Conservation (phyloP, 108 stramenopile species). For the Pseudonitzschia delicatissima region DNA sequence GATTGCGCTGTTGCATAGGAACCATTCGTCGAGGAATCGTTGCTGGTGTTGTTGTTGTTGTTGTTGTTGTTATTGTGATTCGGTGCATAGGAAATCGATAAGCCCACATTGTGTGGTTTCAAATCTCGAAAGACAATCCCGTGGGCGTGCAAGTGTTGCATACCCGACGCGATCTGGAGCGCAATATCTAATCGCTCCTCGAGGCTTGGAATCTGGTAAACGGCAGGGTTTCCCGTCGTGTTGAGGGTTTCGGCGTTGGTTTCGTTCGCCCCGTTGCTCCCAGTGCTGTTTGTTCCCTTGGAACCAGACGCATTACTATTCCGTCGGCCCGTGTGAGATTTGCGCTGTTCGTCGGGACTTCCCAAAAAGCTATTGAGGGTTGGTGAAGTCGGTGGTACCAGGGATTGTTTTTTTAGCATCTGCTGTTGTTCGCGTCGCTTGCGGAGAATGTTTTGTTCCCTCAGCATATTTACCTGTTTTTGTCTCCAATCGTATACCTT, state of each 20-base stretch:
- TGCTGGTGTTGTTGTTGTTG: not conserved
- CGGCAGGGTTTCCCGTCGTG: not conserved
- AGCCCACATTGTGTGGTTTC: conserved; percentile 72
- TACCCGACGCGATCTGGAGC: conserved; percentile 33
- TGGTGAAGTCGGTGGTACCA: no score
- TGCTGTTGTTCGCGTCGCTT: not conserved
- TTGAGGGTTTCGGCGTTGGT: not conserved
- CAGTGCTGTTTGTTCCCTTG: no score
- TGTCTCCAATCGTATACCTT: conserved; percentile 31
- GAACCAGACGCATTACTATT: not conserved
- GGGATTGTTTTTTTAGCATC: not conserved
- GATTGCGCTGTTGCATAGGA: no score
- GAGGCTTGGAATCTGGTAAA: conserved; percentile 1
- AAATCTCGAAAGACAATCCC: conserved; percentile 78
- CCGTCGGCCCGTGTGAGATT: not conserved
- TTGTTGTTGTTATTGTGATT: not conserved
- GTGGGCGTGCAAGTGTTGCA: conserved; percentile 31
- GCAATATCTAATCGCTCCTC: conserved; percentile 31
- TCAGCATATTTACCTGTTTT: not conserved
- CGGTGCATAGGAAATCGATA: not conserved
- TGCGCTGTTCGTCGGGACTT: conserved; percentile 6
- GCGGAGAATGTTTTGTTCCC: not conserved
- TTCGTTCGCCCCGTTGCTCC: not conserved
- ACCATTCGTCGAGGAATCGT: conserved; percentile 41
- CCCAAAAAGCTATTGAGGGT: no score